Evolutionary conservation across 345 rosid genomes (phyloP), one percentile per base, ranked within the genome.

Genomic region (Citrus cavaleriei): DNA sequence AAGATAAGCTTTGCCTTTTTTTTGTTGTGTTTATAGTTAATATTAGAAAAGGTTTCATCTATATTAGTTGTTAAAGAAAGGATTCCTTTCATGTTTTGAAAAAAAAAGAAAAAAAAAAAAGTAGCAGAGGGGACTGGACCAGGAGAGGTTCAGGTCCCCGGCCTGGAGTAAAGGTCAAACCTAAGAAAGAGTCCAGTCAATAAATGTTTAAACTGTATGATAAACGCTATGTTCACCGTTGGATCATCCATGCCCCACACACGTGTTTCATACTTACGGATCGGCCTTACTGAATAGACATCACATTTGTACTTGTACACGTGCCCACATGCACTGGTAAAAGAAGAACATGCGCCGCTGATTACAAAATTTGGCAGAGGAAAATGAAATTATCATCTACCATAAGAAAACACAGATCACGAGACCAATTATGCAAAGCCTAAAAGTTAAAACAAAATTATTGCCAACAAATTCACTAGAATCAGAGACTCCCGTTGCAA

Each of bases 281-380:
- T 49, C 37, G 46, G 28, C 46, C 72, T 63, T 30, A 59, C 66
- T 22, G 72, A 63, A 54, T 28, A 14, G 71, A 38, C 76, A 30
- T n/a, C 21, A 65, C 51, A 54, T 28, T 14, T 8, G 35, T 35
- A 27, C 8, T 14, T 8, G 35, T 6, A 19, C 8, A 10, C 8
- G 18, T 35, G 16, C 27, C 54, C 66, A 81, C 80, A 71, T 59
- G 77, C 34, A 81, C 28, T 9, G 37, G 70, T 22, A 40, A 42
- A 42, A 18, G 38, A 19, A 38, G 68, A 74, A 38, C 40, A 59
- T 74, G 77, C 68, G 32, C 66, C 22, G 54, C 32, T 58, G 12
- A 5, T 69, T 69, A 46, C 1, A n/a, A 7, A 7, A 59, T n/a
- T n/a, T 2, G 9, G 4, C 3, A 3, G 49, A 7, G 21, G 27